These are phyloP conservation scores for Rhinocladiella mackenziei DNA, from an alignment of 2,329 filamentous ascomycete species.

Conservation along the genomic window DNA sequence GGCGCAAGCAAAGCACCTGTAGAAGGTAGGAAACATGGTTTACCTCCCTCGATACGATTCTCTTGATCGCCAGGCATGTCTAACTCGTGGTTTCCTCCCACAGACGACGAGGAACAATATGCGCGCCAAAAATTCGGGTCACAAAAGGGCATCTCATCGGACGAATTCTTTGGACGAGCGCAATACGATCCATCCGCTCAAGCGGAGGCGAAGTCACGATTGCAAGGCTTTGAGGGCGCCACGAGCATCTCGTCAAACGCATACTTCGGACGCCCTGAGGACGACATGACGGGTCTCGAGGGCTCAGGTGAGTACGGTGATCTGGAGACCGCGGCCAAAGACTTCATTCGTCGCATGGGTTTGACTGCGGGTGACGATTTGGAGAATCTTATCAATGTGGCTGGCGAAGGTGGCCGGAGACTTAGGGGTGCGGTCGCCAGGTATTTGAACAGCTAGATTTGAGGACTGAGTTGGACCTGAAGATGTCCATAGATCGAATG, in stretches of 20 bases:
- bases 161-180: conserved; percentile 96
- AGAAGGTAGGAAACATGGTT: conserved; percentile 64
- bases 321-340: conserved; percentile 87
- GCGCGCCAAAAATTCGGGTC: conserved; percentile 82
- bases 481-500: too few species aligned
- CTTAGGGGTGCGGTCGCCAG: conserved; percentile 63
- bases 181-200: conserved; percentile 75
- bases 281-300: conserved; percentile 66
- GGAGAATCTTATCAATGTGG: conserved; percentile 76
- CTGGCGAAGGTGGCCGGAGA: conserved; percentile 80
- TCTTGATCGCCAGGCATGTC: too few species aligned
- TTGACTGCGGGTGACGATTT: conserved; percentile 94
- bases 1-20: conserved; percentile 66
- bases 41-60: too few species aligned
- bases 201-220: conserved; percentile 77
- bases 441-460: conserved; percentile 50
- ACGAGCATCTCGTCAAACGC: conserved; percentile 91
- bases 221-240: conserved; percentile 91
- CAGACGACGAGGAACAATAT: conserved; percentile 73
- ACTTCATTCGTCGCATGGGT: conserved; percentile 92
- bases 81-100: not conserved
- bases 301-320: conserved; percentile 65
- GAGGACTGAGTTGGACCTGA: too few species aligned
- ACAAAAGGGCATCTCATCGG: conserved; percentile 95
- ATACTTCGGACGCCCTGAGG: conserved; percentile 92